Base-by-base conservation (phyloP, 805 yeast genomes). In the Saccharomycopsis oosterbeekiorum region DNA sequence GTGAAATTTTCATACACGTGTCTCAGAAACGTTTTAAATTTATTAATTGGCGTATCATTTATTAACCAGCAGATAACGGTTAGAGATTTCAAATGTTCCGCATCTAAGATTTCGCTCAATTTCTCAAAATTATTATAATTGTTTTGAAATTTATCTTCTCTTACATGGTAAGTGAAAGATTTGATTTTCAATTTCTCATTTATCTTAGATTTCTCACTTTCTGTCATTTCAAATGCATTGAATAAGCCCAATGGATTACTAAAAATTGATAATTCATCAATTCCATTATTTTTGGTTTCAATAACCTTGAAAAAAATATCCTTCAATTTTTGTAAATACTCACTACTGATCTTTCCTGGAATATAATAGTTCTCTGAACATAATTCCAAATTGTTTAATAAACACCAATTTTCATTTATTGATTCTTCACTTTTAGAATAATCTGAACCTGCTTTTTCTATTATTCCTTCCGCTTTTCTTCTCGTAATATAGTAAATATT, bases 61-160 rank as follows among this genome's bases (percentile, higher is more conserved):
- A 42, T 21, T 10, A 60, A n/a, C 62, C 60, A 62, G 39, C 62
- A 57, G 19, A 42, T 55, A 14, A 62, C 29, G 15, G 60, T 57
- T 24, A 60, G 26, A 3, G 47, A 36, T 55, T 54, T 56, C 14
- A 59, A 56, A 10, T 15, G 17, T n/a, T 40, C 59, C 3, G 56
- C 24, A 1, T 57, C 59, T 11, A 62, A 29, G 9, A 55, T 57
- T 10, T 62, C 61, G 2, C 50, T 21, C 43, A 59, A 55, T 14
- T 29, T 36, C 26, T 21, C 19, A 29, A 51, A 39, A 24, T 34
- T 37, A 24, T 43, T n/a, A 24, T 55, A 37, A 17, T 37, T 17
- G 19, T 41, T 40, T 17, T 19, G 34, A 51, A 54, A 58, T 10
- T 19, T 51, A 40, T 59, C 62, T 11, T 43, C 59, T 55, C 64